phyloP scores from a whole-genome alignment of 208 protist species.

The Leptomonas seymouri region DNA sequence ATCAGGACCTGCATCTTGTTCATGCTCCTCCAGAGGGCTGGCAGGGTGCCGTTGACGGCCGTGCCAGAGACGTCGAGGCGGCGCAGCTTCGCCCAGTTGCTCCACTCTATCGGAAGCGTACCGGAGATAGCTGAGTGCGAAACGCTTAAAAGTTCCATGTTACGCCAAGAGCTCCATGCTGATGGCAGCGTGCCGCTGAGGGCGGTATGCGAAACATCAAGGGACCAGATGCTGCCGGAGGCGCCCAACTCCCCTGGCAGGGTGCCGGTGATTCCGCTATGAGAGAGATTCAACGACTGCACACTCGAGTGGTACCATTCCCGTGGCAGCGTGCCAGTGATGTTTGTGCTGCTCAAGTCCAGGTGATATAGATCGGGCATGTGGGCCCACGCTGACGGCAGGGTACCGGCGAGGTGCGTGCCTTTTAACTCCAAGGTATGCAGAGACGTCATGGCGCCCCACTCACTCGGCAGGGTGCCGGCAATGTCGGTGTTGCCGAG shows the following conservation, averaged over 20 bases:
- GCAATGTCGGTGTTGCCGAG: no score
- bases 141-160: background rate
- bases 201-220: background rate
- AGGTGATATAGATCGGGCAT: background rate
- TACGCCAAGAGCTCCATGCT: background rate
- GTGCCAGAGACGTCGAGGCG: background rate
- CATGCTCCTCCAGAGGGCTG: background rate
- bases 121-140: conserved; percentile 1
- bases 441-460: no score
- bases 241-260: background rate
- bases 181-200: background rate
- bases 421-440: no score
- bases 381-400: no score
- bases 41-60: conserved; percentile 1
- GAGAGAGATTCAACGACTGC: background rate
- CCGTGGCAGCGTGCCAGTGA: background rate
- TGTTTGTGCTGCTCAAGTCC: background rate
- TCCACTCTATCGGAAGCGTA: conserved; percentile 5
- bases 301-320: background rate
- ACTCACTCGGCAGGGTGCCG: no score
- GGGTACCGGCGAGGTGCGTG: no score
- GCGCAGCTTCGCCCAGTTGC: background rate
- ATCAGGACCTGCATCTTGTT: background rate
- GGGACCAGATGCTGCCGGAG: background rate
- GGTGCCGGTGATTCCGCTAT: background rate